Conservation (phyloP, 768 basidiomycete species). For the Sutorius australiensis region DNA sequence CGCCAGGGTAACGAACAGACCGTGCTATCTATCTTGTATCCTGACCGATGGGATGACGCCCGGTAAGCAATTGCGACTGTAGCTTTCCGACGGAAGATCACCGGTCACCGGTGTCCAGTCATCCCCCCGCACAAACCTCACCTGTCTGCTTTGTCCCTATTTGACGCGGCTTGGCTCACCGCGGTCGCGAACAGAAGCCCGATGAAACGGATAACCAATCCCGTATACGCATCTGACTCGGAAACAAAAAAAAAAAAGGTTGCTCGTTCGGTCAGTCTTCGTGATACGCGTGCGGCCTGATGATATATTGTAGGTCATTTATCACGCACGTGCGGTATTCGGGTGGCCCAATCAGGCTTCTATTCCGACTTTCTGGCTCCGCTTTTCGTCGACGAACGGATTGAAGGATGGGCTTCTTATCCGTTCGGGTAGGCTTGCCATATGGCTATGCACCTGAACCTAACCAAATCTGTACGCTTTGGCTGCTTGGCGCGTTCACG, state of each 20-base stretch:
- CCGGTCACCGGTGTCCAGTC: too few relatives aligned
- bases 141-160: not conserved
- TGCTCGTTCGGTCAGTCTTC: not conserved
- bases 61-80: not conserved
- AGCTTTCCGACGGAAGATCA: not conserved
- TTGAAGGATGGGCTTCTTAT: not conserved
- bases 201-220: not conserved
- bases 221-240: not conserved
- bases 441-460: not conserved
- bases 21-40: too few relatives aligned
- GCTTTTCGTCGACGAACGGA: slow-evolving; percentile 13
- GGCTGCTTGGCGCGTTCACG: not conserved
- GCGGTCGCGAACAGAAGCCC: slow-evolving; percentile 3
- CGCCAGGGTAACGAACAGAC: too few relatives aligned
- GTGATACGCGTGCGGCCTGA: not conserved
- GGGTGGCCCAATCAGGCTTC: slow-evolving; percentile 5
- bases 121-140: not conserved
- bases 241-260: not conserved
- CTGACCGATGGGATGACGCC: too few relatives aligned
- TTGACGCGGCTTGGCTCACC: not conserved
- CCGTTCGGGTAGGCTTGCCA: not conserved
- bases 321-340: slow-evolving; percentile 1
- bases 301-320: not conserved
- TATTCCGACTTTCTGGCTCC: slow-evolving; percentile 4
- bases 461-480: not conserved